Evolutionary conservation across 495 filamentous ascomycete genomes (phyloP).

Genomic region (Penicillium paxilli): DNA sequence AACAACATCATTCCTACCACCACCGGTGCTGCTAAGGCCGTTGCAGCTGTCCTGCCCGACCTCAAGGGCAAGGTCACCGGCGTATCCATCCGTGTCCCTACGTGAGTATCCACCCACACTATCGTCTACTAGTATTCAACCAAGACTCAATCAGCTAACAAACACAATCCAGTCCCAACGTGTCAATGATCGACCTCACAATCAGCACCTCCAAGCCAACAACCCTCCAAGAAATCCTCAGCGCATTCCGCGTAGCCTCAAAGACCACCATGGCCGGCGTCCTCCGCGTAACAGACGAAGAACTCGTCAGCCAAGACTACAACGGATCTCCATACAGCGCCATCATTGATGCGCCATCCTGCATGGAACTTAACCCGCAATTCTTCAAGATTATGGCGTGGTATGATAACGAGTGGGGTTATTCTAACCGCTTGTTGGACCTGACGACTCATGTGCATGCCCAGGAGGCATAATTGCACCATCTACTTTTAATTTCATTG

Average conservation of each 20-base stretch:
- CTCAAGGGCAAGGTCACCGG: conserved; percentile 35
- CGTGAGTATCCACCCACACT: conserved; percentile 20
- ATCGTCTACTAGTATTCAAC: neutral
- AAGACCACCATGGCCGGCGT: conserved; percentile 32
- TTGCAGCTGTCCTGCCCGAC: conserved; percentile 33
- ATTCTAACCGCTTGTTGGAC: conserved; percentile 36
- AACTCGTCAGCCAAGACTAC: conserved; percentile 37
- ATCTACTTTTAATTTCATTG: neutral
- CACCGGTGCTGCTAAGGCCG: conserved; percentile 36
- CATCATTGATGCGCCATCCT: conserved; percentile 32
- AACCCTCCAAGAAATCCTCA: conserved; percentile 30
- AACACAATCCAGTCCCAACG: conserved; percentile 25
- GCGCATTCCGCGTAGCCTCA: conserved; percentile 29
- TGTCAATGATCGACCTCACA: conserved; percentile 39
- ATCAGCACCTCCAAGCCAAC: conserved; percentile 34
- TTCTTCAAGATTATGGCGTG: conserved; percentile 43
- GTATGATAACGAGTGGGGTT: conserved; percentile 42
- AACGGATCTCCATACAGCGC: conserved; percentile 32
- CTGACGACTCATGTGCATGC: conserved; percentile 27
- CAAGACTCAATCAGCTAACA: neutral
- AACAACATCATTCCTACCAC: conserved; percentile 39
- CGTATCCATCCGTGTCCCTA: conserved; percentile 36
- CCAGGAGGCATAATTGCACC: conserved; percentile 8
- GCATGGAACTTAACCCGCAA: conserved; percentile 33
- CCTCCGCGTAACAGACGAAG: conserved; percentile 30